Evolutionary conservation across 1,284 basidiomycete species (phyloP), one percentile per base, ranked within the genome.

Genomic region (Puccinia coronata): DNA sequence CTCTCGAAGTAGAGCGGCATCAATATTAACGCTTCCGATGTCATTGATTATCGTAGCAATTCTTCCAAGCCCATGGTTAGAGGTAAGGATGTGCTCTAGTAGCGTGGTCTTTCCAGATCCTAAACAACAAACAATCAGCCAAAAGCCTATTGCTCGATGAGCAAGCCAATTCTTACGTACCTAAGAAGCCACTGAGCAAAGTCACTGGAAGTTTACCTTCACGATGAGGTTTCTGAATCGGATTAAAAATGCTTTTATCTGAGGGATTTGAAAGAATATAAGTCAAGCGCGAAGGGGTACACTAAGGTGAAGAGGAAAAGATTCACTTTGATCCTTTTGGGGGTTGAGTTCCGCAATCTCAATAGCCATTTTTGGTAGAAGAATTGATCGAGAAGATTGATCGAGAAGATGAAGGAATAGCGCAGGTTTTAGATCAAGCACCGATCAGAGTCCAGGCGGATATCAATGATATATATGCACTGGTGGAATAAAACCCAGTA

Each of bases 31-130:
- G 12, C 82, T 82, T 31, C 85, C 87, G 84, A 88, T 87, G 82
- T 89, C 88, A 83, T 88, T 89, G 51, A 88, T 87, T 51, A 88
- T 87, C 23, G 87, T 86, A 1, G 85, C 86, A 67, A 87, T 86
- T 53, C 86, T 84, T 39, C 87, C 82, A 47, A 77, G 61, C 2
- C 87, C 87, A 70, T 88, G 88, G 53, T 87, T 86, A 14, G 84
- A 85, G 49, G 86, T 87, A 49, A 89, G 84, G 74, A 89, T 88
- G 82, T 87, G 85, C 51, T 86, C 85, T 1, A 89, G 84, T 23
- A 88, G 83, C 2, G 88, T 88, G 12, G 87, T 88, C 84, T 88
- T 89, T n/a, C 88, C 88, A 2, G 85, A 84, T 0, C 88, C 88
- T 36, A 53, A 36, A 47, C 36, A 51, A n/a, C n/a, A n/a, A n/a